These are phyloP conservation scores for Gelatoporia subvermispora DNA, from an alignment of 768 basidiomycete genomes.

Conservation along the genomic window DNA sequence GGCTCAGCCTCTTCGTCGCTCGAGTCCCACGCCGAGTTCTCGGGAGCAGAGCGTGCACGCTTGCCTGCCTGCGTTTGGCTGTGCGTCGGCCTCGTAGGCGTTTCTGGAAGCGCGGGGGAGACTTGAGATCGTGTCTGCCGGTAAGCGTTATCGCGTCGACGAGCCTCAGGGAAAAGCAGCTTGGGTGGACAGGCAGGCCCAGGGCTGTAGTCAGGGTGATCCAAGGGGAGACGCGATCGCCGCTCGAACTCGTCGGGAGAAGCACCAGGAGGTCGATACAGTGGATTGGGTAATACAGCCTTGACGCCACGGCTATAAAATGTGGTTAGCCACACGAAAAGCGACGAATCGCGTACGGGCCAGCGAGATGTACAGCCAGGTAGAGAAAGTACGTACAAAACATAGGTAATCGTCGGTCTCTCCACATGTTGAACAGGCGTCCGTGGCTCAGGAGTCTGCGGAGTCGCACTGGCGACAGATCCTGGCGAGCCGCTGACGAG, in stretches of 20 bases:
- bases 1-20: conserved; percentile 15
- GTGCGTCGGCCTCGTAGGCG: conserved; percentile 6
- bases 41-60: conserved; percentile 4
- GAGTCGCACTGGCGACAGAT: conserved; percentile 20
- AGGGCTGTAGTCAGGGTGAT: conserved; percentile 65
- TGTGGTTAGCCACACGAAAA: too few relatives aligned
- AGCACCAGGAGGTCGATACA: conserved; percentile 38
- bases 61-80: not conserved
- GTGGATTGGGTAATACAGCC: conserved; percentile 57
- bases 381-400: conserved; percentile 51
- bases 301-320: conserved; percentile 61
- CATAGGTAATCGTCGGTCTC: conserved; percentile 61
- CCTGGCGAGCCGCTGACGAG: conserved; percentile 35
- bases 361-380: not conserved
- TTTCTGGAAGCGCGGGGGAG: not conserved
- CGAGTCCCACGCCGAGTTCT: conserved; percentile 9
- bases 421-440: conserved; percentile 44
- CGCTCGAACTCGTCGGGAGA: conserved; percentile 35
- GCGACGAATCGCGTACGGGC: not conserved
- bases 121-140: conserved; percentile 6
- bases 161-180: conserved; percentile 44
- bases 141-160: conserved; percentile 21
- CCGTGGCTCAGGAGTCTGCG: conserved; percentile 24
- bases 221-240: conserved; percentile 49
- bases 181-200: conserved; percentile 49